A percentile compares a stretch with the other conserved stretches of the same genome.
These are phyloP conservation scores for Maudiozyma humilis DNA, from an alignment of 1,139 yeast genomes.

Conservation along the genomic window DNA sequence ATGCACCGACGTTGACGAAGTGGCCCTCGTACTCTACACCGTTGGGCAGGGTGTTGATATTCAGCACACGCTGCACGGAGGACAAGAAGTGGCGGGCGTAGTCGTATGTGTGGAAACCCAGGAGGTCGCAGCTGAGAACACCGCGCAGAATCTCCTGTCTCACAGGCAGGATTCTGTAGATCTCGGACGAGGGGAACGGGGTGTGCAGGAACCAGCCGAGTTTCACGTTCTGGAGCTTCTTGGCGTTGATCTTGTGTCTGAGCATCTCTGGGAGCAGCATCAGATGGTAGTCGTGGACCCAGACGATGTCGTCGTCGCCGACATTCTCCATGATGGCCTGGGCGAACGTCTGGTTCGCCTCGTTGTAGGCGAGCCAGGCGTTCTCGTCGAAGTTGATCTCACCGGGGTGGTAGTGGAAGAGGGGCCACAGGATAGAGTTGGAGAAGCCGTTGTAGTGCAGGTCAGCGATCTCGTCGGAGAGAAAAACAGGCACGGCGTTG, in stretches of 20 bases:
- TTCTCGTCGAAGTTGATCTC: conserved; percentile 97
- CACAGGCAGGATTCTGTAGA: conserved; percentile 91
- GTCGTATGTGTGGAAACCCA: conserved; percentile 99
- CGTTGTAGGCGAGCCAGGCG: conserved; percentile 97
- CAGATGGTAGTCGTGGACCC: conserved; percentile 97
- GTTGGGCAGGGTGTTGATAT: conserved; percentile 80
- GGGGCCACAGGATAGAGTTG: conserved; percentile 90
- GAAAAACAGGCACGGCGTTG: conserved; percentile 83
- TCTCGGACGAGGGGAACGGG: conserved; percentile 96
- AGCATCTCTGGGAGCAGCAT: conserved; percentile 93
- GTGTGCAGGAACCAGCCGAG: conserved; percentile 94
- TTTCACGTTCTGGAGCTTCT: conserved; percentile 46
- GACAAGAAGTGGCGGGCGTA: conserved; percentile 96
- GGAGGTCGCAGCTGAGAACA: conserved; percentile 84
- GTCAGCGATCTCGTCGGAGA: conserved; percentile 85
- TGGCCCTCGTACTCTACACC: conserved; percentile 77
- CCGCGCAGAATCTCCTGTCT: conserved; percentile 88
- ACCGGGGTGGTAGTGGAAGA: conserved; percentile 98
- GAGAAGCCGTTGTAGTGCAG: conserved; percentile 94
- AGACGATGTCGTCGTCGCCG: conserved; percentile 77
- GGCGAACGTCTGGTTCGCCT: conserved; percentile 84
- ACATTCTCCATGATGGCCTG: conserved; percentile 61
- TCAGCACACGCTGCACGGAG: conserved; percentile 78
- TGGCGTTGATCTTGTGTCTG: conserved; percentile 42
- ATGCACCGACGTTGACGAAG: conserved; percentile 83